Evolutionary conservation across 805 yeast genomes (phyloP).

Genomic region (Candida jianshihensis): DNA sequence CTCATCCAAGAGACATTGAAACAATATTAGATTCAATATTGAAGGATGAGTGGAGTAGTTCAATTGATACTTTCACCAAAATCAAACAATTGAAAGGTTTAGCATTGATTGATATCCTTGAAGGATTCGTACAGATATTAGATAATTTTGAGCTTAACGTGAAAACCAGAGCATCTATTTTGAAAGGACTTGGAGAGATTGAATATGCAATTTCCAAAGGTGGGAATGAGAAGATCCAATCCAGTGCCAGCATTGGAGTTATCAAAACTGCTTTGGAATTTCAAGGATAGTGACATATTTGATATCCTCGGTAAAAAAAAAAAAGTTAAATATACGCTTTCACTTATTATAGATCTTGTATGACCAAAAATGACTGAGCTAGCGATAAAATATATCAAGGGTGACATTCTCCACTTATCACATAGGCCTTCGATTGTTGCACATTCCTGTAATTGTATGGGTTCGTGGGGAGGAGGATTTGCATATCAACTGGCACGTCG

Average conservation of each 20-base stretch:
- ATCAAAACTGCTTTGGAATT: constrained; percentile 46
- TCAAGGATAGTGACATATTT: constrained; percentile 21
- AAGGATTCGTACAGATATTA: constrained; percentile 67
- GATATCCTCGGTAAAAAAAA: not conserved
- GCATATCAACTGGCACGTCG: constrained; percentile 48
- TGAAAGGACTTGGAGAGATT: constrained; percentile 73
- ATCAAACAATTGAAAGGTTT: constrained; percentile 72
- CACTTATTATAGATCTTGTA: not conserved
- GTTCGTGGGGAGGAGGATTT: constrained; percentile 83
- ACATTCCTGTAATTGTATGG: constrained; percentile 76
- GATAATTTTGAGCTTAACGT: constrained; percentile 60
- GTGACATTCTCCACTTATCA: constrained; percentile 44
- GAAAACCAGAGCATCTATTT: constrained; percentile 52
- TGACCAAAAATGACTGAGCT: not conserved
- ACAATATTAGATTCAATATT: constrained; percentile 68
- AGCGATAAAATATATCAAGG: constrained; percentile 37
- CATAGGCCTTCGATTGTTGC: constrained; percentile 43
- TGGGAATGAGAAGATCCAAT: constrained; percentile 84
- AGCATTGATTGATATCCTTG: constrained; percentile 80
- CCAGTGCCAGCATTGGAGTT: constrained; percentile 84
- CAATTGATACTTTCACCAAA: constrained; percentile 57
- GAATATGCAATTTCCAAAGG: constrained; percentile 91
- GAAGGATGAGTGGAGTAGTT: constrained; percentile 83
- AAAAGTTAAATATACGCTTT: not conserved
- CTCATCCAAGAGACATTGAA: constrained; percentile 81